These are phyloP conservation scores for Salicornia ramosissima DNA, from an alignment of 148 eudicot species.

Conservation along the genomic window DNA sequence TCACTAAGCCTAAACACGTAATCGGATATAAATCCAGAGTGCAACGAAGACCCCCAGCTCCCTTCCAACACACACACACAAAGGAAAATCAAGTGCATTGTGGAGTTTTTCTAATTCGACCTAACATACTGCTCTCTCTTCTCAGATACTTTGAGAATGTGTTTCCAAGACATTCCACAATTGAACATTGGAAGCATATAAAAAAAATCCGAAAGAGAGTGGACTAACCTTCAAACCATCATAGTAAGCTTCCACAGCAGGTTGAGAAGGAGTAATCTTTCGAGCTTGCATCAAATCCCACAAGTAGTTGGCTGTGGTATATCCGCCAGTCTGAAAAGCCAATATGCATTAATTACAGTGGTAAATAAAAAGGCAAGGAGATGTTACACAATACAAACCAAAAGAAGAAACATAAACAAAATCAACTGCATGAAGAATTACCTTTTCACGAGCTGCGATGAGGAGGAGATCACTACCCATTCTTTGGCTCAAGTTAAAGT, in stretches of 20 bases:
- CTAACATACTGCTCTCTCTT: too few species aligned
- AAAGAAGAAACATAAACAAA: background rate
- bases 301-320: conserved; percentile 59
- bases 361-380: background rate
- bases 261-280: conserved; percentile 35
- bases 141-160: background rate
- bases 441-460: conserved; percentile 87
- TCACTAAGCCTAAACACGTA: too few species aligned
- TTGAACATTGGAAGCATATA: background rate
- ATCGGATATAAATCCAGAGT: too few species aligned
- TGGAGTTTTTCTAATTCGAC: too few species aligned
- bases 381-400: conserved; percentile 1
- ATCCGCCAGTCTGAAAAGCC: conserved; percentile 65
- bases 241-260: conserved; percentile 76
- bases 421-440: conserved; percentile 9
- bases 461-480: conserved; percentile 70
- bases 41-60: too few species aligned
- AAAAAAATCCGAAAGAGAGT: background rate
- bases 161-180: background rate
- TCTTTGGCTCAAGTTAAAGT: conserved; percentile 39
- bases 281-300: conserved; percentile 93
- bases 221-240: conserved; percentile 71
- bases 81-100: too few species aligned
- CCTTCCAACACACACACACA: too few species aligned
- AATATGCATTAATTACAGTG: background rate